Evolutionary conservation across 139 green algal species (phyloP), one percentile per base, ranked within the genome.

Genomic region (Tetradesmus lagerheimii): DNA sequence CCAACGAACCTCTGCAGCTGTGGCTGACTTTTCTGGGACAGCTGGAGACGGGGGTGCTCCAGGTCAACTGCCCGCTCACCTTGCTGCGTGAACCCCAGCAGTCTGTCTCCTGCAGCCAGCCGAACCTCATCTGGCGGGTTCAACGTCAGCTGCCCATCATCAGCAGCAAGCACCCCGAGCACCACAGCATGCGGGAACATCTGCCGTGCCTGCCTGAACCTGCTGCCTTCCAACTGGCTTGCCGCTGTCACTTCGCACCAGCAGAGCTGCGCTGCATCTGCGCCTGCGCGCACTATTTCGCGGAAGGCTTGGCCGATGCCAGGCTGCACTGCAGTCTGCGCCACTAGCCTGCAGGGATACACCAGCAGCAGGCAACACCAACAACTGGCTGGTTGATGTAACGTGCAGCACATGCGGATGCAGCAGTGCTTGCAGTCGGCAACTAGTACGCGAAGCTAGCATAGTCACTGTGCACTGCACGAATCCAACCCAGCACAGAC

Each of bases 271-370:
- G 74, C 85, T 47, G 85, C 74, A 35, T 74, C 71, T 9, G 29
- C 57, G 27, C 88, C 88, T 29, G 74, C 38, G 25, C 80, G 53
- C 64, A 91, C 12, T 1, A 87, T 47, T 66, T 91, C 88, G 11
- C 80, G 57, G 64, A 82, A 88, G 9, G 77, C 88, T 25, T 41
- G 35, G n/a, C 50, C 88, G 12, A 86, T n/a, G 18, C 88, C 88
- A 29, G 88, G 88, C 88, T 91, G 80, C 8, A 88, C 31, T 20
- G 88, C 88, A 12, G 80, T 88, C 43, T 88, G 80, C 8, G 64
- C 62, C 9, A 91, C 80, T 1, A 91, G 88, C 80, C 88, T 91
- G 64, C 79, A 85, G 18, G n/a, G 37, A 16, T 78, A 53, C 38
- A 2, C 37, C 37, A 9, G 38, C 14, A 31, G 16, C 31, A 31